Conservation (phyloP, 163 green algal species). For the Scenedesmus sp. region DNA sequence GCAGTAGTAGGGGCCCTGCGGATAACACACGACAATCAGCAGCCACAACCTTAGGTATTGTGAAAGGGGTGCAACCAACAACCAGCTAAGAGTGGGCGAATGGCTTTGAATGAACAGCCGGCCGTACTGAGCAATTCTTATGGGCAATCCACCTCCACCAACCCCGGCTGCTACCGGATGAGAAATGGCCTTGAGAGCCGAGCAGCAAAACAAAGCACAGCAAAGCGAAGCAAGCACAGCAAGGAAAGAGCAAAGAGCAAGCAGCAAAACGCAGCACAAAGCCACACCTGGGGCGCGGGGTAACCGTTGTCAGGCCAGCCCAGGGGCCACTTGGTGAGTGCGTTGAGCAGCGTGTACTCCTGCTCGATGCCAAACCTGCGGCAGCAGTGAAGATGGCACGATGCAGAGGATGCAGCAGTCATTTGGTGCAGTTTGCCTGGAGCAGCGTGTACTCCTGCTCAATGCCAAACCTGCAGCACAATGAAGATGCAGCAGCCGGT, state of each 20-base stretch:
- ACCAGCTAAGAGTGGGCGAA: no score
- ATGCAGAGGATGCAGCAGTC: conserved; percentile 78
- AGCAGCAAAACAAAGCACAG: no score
- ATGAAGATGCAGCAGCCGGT: no score
- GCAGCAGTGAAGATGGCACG: no score
- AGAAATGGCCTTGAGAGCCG: no score
- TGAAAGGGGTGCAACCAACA: neutral
- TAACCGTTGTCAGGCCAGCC: conserved; percentile 96
- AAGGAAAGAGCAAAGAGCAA: no score
- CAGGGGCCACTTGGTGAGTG: conserved; percentile 96
- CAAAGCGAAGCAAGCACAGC: no score
- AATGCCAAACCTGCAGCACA: conserved; percentile 86
- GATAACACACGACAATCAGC: neutral
- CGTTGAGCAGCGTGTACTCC: conserved; percentile 98
- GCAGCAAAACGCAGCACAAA: no score
- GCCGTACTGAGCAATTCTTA: no score
- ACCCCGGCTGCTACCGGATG: no score
- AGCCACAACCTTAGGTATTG: neutral
- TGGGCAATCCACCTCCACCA: no score
- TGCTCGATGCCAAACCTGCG: conserved; percentile 91
- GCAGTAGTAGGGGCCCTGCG: conserved; percentile 39
- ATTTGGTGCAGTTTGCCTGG: conserved; percentile 90
- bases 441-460: conserved; percentile 99
- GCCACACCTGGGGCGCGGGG: conserved; percentile 86
- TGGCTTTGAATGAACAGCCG: no score